These are phyloP conservation scores for Adansonia madagascariensis DNA, from an alignment of 441 rosid genomes.

Conservation along the genomic window DNA sequence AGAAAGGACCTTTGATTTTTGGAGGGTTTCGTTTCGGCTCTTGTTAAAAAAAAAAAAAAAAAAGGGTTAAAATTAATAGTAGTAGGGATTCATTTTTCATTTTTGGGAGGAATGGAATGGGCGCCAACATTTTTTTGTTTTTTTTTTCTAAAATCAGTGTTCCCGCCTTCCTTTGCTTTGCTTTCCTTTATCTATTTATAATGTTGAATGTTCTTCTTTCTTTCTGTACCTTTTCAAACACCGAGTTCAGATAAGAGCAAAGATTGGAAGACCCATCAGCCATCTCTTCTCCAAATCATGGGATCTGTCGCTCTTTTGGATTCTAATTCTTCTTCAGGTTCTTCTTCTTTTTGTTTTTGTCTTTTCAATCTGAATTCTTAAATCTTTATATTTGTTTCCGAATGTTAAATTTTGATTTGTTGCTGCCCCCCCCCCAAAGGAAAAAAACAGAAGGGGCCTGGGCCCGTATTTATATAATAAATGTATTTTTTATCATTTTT, in stretches of 20 bases:
- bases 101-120: not conserved
- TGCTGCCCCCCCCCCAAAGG: not conserved
- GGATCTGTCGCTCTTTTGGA: conserved; percentile 21
- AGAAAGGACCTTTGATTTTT: not conserved
- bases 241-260: not conserved
- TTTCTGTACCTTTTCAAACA: not conserved
- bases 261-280: not conserved
- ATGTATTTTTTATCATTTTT: not conserved
- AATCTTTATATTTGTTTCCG: not conserved
- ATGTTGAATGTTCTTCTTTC: not conserved
- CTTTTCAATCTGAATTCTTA: not conserved
- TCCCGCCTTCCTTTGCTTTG: not conserved
- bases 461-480: conserved; percentile 16
- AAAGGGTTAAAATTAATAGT: not conserved
- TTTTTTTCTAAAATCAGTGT: not conserved
- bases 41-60: not conserved
- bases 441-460: not conserved
- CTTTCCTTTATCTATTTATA: not conserved
- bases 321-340: conserved; percentile 18
- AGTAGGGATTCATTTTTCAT: not conserved
- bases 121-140: conserved; percentile 15
- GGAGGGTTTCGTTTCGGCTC: not conserved
- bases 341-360: not conserved
- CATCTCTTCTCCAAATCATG: not conserved
- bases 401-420: conserved; percentile 12